Conservation (phyloP, 164 flowering plant genomes). For the Tetracentron sinense region DNA sequence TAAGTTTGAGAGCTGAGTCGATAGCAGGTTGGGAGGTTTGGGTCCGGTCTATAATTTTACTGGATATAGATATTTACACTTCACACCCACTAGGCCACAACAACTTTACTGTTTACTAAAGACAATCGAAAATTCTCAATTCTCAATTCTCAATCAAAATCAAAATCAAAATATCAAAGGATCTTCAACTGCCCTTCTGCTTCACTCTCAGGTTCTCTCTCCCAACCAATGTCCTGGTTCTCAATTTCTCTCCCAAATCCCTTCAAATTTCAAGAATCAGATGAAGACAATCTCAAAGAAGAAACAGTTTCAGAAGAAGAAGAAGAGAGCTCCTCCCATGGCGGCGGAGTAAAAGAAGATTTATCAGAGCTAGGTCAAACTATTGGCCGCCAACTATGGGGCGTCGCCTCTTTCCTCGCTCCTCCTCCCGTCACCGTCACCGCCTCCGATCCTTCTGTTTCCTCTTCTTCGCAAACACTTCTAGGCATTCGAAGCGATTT, state of each 20-base stretch:
- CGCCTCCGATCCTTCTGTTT: conserved; percentile 9
- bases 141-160: too few relatives aligned
- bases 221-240: conserved; percentile 41
- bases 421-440: conserved; percentile 36
- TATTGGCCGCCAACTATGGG: conserved; percentile 51
- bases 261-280: conserved; percentile 34
- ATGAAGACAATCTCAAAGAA: conserved; percentile 10
- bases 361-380: conserved; percentile 40
- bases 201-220: not conserved
- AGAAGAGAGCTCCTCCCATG: conserved; percentile 4
- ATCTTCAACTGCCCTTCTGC: too few relatives aligned
- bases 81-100: too few relatives aligned
- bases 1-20: too few relatives aligned
- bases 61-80: too few relatives aligned
- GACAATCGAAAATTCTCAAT: too few relatives aligned
- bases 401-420: conserved; percentile 59
- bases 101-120: too few relatives aligned
- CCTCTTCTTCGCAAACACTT: conserved; percentile 18
- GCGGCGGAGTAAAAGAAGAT: conserved; percentile 39
- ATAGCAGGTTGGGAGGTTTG: too few relatives aligned
- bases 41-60: too few relatives aligned
- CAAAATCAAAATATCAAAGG: too few relatives aligned
- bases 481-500: conserved; percentile 48
- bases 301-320: not conserved
- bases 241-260: conserved; percentile 31